A percentile compares a stretch with the other conserved stretches of the same genome.
Evolutionary conservation across 148 eudicot species (phyloP).

Genomic region (Agrostemma githago): DNA sequence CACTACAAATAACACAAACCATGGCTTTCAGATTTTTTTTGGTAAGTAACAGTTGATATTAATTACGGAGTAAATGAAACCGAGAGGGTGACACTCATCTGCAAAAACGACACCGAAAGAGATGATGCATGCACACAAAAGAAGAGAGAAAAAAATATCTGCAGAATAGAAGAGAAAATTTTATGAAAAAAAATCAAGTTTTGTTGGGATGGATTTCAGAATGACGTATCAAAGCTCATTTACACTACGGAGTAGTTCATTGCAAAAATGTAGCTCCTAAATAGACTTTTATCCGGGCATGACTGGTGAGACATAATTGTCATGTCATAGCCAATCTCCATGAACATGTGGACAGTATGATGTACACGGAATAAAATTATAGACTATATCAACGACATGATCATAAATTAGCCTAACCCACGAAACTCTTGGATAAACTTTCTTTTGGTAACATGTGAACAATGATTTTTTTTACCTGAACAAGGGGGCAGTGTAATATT

Average conservation of each 20-base stretch:
- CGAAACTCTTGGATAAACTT: neutral
- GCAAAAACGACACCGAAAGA: no score
- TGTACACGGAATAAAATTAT: neutral
- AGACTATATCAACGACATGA: neutral
- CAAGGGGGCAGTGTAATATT: slow-evolving; percentile 51
- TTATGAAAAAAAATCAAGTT: no score
- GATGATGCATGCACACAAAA: no score
- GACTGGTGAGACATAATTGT: neutral
- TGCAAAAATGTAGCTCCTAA: neutral
- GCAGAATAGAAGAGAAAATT: no score
- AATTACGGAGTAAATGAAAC: no score
- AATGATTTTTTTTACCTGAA: slow-evolving; percentile 41
- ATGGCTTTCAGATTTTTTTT: slow-evolving; percentile 11
- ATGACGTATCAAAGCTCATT: neutral
- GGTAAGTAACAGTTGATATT: no score
- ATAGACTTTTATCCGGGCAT: neutral
- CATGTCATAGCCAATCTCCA: slow-evolving; percentile 2
- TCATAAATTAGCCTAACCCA: neutral
- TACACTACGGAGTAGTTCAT: neutral
- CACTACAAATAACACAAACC: slow-evolving; percentile 30
- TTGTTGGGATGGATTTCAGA: slow-evolving; percentile 8
- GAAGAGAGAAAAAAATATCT: no score
- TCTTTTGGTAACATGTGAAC: neutral
- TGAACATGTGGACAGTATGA: neutral
- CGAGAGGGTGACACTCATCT: no score